A percentile compares a stretch with the other conserved stretches of the same genome.
Conservation (phyloP, 2,329 filamentous ascomycete species). For the Magnaporthiopsis rhizophila region DNA sequence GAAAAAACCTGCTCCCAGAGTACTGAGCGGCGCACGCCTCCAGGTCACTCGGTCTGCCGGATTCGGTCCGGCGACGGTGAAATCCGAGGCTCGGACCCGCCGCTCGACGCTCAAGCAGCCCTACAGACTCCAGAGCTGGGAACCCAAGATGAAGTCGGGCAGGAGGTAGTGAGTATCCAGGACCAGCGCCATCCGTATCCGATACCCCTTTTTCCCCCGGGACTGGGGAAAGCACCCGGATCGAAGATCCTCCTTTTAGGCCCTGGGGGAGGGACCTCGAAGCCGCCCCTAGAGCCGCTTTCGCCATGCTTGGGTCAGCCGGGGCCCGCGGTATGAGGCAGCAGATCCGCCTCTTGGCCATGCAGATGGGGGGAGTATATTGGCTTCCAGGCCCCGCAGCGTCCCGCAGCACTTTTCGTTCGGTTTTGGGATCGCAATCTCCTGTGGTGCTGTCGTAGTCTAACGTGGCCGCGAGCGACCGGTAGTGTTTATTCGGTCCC, state of each 20-base stretch:
- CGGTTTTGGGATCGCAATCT: slow-evolving; percentile 5
- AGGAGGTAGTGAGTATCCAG: too few species aligned
- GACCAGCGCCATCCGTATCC: too few species aligned
- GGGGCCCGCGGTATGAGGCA: slow-evolving; percentile 31
- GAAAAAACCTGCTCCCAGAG: background rate
- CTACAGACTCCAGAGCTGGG: background rate
- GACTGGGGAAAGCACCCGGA: background rate
- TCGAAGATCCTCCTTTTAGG: slow-evolving; percentile 1
- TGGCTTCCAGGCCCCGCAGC: background rate
- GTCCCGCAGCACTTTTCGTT: slow-evolving; percentile 17
- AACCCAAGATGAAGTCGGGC: background rate
- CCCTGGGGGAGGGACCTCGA: too few species aligned
- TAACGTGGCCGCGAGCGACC: too few species aligned
- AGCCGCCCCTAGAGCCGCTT: too few species aligned
- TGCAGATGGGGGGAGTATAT: slow-evolving; percentile 36
- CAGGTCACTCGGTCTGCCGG: background rate
- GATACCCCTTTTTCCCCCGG: too few species aligned
- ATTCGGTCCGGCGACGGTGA: slow-evolving; percentile 13
- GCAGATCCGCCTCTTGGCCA: slow-evolving; percentile 39
- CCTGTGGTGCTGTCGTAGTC: too few species aligned
- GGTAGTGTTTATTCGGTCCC: slow-evolving; percentile 11
- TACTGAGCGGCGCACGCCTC: background rate
- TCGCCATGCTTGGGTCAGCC: slow-evolving; percentile 10
- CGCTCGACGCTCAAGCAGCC: background rate
- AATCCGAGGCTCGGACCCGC: slow-evolving; percentile 13